These are phyloP conservation scores for Aspergillus hancockii DNA, from an alignment of 495 filamentous ascomycete genomes.

Conservation along the genomic window DNA sequence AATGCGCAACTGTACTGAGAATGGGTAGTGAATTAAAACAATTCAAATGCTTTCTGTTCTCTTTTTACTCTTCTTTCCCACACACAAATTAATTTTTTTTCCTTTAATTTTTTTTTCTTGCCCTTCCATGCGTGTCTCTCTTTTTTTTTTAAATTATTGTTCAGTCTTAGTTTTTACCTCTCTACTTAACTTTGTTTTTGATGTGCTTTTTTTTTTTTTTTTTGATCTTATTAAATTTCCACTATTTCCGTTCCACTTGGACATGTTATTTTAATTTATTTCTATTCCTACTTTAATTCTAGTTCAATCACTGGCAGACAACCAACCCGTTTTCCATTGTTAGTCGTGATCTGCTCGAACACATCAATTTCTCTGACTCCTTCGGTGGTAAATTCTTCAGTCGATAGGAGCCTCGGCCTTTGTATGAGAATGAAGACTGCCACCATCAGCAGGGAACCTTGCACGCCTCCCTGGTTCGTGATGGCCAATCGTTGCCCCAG, in stretches of 20 bases:
- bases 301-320: background rate
- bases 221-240: background rate
- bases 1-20: background rate
- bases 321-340: background rate
- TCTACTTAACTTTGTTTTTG: background rate
- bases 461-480: slow-evolving; percentile 18
- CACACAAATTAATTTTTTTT: background rate
- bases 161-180: slow-evolving; percentile 7
- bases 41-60: slow-evolving; percentile 2
- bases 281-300: background rate
- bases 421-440: slow-evolving; percentile 17
- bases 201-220: slow-evolving; percentile 12
- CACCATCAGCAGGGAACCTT: slow-evolving; percentile 17
- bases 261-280: background rate
- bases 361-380: background rate
- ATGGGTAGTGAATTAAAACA: background rate
- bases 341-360: background rate
- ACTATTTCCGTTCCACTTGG: background rate
- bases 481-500: slow-evolving; percentile 14
- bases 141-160: slow-evolving; percentile 10
- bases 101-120: background rate
- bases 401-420: slow-evolving; percentile 39
- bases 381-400: slow-evolving; percentile 8
- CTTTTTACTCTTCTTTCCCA: background rate
- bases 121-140: background rate